Conservation (phyloP, 352 stramenopile genomes). For the Pythium rishiriense region DNA sequence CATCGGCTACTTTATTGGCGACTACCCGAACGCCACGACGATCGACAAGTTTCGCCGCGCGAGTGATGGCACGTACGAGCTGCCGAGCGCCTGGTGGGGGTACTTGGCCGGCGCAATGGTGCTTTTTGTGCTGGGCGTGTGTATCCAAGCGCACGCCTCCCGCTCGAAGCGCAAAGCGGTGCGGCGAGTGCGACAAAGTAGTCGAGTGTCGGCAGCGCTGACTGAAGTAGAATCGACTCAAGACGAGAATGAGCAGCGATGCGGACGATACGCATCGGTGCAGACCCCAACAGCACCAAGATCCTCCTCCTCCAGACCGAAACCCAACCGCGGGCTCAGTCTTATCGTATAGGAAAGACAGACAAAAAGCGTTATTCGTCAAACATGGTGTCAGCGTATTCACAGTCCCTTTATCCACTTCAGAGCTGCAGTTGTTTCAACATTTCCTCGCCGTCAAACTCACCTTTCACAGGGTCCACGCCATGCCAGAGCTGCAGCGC, state of each 20-base stretch:
- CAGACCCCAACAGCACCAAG: not conserved
- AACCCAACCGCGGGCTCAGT: not conserved
- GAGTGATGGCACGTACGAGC: conserved; percentile 51
- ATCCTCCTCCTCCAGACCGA: not conserved
- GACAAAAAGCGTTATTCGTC: not conserved
- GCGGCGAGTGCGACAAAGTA: not conserved
- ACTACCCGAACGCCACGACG: conserved; percentile 61
- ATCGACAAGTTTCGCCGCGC: conserved; percentile 46
- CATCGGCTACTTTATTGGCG: conserved; percentile 65
- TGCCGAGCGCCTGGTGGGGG: conserved; percentile 71
- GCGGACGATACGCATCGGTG: conserved; percentile 1
- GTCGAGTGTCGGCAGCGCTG: not conserved
- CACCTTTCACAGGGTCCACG: not conserved
- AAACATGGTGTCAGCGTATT: not conserved
- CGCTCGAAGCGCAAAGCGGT: not conserved
- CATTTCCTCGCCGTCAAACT: not conserved
- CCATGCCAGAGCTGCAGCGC: conserved; percentile 17
- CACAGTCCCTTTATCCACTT: not conserved
- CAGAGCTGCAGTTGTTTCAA: not conserved
- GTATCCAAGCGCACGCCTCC: conserved; percentile 27
- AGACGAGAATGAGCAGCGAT: not conserved
- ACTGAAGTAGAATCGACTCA: not conserved
- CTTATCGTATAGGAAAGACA: conserved; percentile 7
- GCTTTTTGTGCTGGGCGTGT: conserved; percentile 53
- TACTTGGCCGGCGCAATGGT: conserved; percentile 64